Conservation (phyloP, 2,329 filamentous ascomycete genomes). For the Fonsecaea monophora region DNA sequence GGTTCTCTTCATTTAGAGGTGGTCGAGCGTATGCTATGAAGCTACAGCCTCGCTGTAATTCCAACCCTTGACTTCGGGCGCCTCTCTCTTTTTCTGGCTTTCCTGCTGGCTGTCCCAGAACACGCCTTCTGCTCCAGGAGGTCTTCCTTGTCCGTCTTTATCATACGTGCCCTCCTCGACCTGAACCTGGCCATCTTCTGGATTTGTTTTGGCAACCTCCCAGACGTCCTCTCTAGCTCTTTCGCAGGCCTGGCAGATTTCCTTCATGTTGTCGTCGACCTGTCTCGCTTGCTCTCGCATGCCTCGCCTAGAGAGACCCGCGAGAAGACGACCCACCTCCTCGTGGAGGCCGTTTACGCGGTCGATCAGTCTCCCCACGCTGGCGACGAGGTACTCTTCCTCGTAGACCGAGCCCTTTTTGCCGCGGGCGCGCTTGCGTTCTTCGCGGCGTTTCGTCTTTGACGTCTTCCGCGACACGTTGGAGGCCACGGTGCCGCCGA, state of each 20-base stretch:
- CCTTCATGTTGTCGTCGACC: conserved; percentile 74
- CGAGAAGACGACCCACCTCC: conserved; percentile 77
- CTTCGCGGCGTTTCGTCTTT: conserved; percentile 87
- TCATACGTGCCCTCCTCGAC: conserved; percentile 30
- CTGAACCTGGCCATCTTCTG: conserved; percentile 30
- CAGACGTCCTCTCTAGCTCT: conserved; percentile 76
- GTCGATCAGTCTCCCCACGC: conserved; percentile 80
- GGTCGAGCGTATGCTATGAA: background rate
- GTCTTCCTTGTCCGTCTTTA: conserved; percentile 39
- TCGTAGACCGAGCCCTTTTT: conserved; percentile 98
- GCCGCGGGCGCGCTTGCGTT: conserved; percentile 90
- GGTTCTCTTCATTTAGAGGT: background rate
- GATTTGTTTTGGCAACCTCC: conserved; percentile 45
- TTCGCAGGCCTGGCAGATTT: conserved; percentile 74
- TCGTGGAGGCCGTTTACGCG: conserved; percentile 74
- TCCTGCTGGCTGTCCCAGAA: conserved; percentile 52
- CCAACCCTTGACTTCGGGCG: conserved; percentile 60
- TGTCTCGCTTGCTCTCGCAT: conserved; percentile 89
- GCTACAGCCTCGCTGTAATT: conserved; percentile 39
- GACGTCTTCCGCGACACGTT: conserved; percentile 78
- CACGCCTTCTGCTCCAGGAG: conserved; percentile 45
- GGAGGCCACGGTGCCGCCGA: conserved; percentile 65
- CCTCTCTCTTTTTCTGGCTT: conserved; percentile 49
- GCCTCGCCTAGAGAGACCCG: conserved; percentile 75
- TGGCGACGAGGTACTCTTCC: conserved; percentile 94